Evolutionary conservation across 306 rosid species (phyloP).

Genomic region (peach (Prunus persica)): Prunus_persica_NCBIv2 NC_034014.1:24265001-24265500

Average conservation of each 20-base stretch:
- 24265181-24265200: too few species aligned
- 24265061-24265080: too few species aligned
- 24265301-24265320: not conserved
- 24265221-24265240: not conserved
- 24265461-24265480: not conserved
- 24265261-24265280: not conserved
- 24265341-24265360: not conserved
- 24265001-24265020: rapidly evolving
- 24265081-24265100: too few species aligned
- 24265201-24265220: not conserved
- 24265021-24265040: too few species aligned
- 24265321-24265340: not conserved
- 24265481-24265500: not conserved
- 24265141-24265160: too few species aligned
- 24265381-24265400: too few species aligned
- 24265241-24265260: not conserved
- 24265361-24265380: not conserved
- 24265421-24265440: too few species aligned
- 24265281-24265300: too few species aligned
- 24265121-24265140: too few species aligned
- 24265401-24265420: too few species aligned
- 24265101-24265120: too few species aligned
- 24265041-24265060: rapidly evolving
- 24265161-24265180: too few species aligned
- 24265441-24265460: not conserved